Evolutionary conservation across 768 basidiomycete species (phyloP), one percentile per base, ranked within the genome.

Genomic region (Lactarius quietus): DNA sequence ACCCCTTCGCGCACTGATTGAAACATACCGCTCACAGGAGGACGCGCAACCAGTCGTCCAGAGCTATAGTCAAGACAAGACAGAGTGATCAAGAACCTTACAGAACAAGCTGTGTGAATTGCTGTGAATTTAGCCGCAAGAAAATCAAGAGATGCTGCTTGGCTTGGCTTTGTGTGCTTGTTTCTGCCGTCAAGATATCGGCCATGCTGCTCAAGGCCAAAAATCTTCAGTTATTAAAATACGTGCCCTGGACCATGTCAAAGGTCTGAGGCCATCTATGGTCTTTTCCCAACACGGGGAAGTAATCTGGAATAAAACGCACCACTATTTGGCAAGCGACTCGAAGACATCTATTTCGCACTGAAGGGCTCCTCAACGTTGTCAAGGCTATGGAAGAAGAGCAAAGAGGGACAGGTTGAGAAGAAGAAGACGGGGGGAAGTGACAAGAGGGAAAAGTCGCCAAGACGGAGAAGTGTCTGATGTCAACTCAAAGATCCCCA

Each of bases 41-140:
- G 65, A 54, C 61, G 39, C 17, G 31, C 39, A 62, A 66, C 9
- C 20, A 36, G 57, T 45, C 9, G 61, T 62, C 65, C 26, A 41
- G 57, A 62, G 65, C 33, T 35, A 38, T 43, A 62, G 61, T 53
- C 65, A 66, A 66, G 65, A 36, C 48, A 65, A 48, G 61, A 43
- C 65, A 65, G 65, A 66, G 65, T 66, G 65, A 66, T 58, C 56
- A 66, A 66, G 61, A 66, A 58, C 36, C 52, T 28, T 62, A 26
- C 23, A 52, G 53, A 57, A 31, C 15, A 43, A 23, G 51, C 23
- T 35, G 65, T 59, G 65, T 62, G 65, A 66, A 62, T 62, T 54
- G 31, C 65, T 43, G 48, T 62, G 51, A 62, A 62, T 41, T 51
- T n/a, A 43, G 51, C 41, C 41, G 48, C 65, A 66, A 66, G 61